Base-by-base conservation (phyloP, 805 yeast genomes). In the Grigorovia humatica region DNA sequence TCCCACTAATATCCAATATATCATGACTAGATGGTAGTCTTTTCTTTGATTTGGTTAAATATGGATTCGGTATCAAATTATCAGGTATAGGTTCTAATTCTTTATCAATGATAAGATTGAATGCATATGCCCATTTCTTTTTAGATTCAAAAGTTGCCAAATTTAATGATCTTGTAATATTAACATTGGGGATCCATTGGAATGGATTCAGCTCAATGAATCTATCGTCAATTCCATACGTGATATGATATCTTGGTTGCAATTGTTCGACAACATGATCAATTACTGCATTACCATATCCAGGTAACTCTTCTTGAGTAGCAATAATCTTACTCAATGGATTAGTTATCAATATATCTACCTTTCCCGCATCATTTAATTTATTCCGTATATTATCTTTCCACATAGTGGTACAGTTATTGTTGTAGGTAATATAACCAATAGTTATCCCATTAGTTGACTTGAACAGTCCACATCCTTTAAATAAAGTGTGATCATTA, bases 91-190 rank as follows among this genome's bases (percentile, higher is more conserved):
- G 19, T 41, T 55, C 59, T 1, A 54, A 54, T 4, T 52, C 47
- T 4, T 50, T 62, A 20, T 66, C 72, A 30, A 79, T 49, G 9
- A 38, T 13, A 12, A 38, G 15, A 41, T 72, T 73, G 55, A 86
- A 86, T 0, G 95, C 96, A 68, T 87, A 88, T 55, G 80, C 82
- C 90, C 91, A 88, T 62, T 76, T 78, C 2, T 70, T 68, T 9
- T 73, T 72, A 2, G 77, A 69, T 0, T 82, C 84, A 63, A 74
- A 83, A 48, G 73, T 71, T 0, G 80, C 85, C 47, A 87, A 63
- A 61, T 88, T 81, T 15, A 87, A 75, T 58, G 84, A 83, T 49
- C 95, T 70, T 0, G 88, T 78, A 1, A 74, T 60, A 13, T 72
- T 59, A 0, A 67, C 72, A 6, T 61, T 52, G 2, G 69, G 71